Conservation (phyloP, 306 rosid genomes). For the Phaseolus lunatus region DNA sequence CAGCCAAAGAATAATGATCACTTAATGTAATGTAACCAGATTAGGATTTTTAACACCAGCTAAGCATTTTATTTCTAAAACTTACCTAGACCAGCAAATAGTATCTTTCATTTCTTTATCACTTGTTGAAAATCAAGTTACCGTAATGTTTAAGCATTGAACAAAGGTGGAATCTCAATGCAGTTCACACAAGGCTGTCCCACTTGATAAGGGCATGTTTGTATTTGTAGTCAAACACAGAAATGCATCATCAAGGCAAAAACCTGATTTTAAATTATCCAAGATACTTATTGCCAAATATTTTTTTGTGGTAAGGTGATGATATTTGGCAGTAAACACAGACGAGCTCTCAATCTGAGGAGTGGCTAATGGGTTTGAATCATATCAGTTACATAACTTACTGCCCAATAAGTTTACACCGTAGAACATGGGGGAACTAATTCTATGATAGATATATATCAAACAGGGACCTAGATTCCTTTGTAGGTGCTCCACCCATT, state of each 20-base stretch:
- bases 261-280: background rate
- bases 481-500: slow-evolving; percentile 34
- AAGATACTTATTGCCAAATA: background rate
- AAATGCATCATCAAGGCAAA: background rate
- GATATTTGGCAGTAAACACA: background rate
- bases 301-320: background rate
- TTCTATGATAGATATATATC: slow-evolving; percentile 17
- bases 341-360: background rate
- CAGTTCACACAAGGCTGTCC: background rate
- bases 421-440: slow-evolving; percentile 35
- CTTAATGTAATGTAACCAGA: background rate
- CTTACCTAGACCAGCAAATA: slow-evolving; percentile 4
- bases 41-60: background rate
- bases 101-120: background rate
- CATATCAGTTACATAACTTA: slow-evolving; percentile 25
- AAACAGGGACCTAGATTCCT: slow-evolving; percentile 30
- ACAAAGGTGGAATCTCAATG: background rate
- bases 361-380: background rate
- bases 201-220: background rate
- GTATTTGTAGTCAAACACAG: background rate
- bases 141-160: background rate
- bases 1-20: background rate
- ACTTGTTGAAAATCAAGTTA: slow-evolving; percentile 1
- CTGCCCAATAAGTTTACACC: slow-evolving; percentile 9
- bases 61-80: background rate